These are phyloP conservation scores for Ustilago curta DNA, from an alignment of 1,284 basidiomycete species.

Conservation along the genomic window DNA sequence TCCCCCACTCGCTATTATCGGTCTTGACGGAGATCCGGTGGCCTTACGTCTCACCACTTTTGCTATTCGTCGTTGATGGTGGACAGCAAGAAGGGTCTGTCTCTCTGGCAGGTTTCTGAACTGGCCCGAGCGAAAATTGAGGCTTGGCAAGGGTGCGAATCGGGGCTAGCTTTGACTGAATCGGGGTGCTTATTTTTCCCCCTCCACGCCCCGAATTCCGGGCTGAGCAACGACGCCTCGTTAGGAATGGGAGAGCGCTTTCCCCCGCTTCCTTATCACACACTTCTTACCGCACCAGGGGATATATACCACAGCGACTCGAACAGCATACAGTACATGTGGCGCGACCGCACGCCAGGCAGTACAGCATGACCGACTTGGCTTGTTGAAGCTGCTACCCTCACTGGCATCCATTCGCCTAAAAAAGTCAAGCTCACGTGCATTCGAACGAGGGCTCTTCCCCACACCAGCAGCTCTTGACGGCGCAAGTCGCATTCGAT, in stretches of 20 bases:
- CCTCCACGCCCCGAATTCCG: background rate
- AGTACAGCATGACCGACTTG: background rate
- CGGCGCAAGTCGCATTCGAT: background rate
- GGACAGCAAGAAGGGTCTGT: slow-evolving; percentile 2
- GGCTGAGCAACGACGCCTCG: too few relatives aligned
- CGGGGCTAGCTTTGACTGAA: background rate
- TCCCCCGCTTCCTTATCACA: slow-evolving; percentile 5
- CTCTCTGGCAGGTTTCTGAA: too few relatives aligned
- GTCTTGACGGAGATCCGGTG: background rate
- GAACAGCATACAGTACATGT: slow-evolving; percentile 1
- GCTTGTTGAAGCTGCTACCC: background rate
- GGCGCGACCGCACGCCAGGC: background rate
- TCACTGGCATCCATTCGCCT: background rate
- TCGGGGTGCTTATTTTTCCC: background rate
- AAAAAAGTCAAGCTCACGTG: background rate
- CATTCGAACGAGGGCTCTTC: background rate
- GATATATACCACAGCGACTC: background rate
- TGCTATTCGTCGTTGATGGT: slow-evolving; percentile 1
- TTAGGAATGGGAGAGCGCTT: background rate
- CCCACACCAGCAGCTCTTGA: background rate
- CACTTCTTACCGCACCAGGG: background rate
- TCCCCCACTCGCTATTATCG: background rate
- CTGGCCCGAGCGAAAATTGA: slow-evolving; percentile 10
- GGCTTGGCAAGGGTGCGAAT: slow-evolving; percentile 3
- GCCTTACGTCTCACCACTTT: background rate